A percentile compares a stretch with the other conserved stretches of the same genome.
These are phyloP conservation scores for Coccomyxa sp. DNA, from an alignment of 139 green algal species.

Conservation along the genomic window DNA sequence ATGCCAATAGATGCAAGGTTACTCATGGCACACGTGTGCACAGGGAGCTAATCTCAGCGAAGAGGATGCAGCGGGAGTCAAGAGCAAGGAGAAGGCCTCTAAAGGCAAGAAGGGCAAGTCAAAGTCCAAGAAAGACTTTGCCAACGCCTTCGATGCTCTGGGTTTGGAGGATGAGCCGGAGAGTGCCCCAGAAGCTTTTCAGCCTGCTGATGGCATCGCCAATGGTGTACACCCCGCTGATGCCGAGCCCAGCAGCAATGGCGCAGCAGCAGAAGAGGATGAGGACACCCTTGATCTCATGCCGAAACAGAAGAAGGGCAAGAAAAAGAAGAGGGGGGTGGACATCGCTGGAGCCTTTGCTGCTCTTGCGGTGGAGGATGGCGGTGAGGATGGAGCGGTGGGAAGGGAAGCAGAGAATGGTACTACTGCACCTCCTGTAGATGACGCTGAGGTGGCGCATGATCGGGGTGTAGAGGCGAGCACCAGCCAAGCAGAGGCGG, in stretches of 20 bases:
- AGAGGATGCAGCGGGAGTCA: constrained; percentile 20
- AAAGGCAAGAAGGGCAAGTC: neutral
- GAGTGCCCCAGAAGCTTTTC: neutral
- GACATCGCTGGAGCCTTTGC: constrained; percentile 14
- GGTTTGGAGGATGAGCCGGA: constrained; percentile 8
- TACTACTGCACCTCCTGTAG: neutral
- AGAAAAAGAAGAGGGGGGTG: constrained; percentile 29
- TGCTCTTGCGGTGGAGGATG: constrained; percentile 35
- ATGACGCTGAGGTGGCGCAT: neutral
- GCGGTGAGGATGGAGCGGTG: neutral
- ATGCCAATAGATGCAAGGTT: neutral
- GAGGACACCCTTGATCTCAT: neutral
- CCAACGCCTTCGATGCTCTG: constrained; percentile 8
- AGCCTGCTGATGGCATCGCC: no score
- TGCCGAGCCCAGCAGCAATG: neutral
- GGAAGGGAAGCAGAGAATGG: neutral
- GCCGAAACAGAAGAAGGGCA: constrained; percentile 16
- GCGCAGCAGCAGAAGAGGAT: neutral
- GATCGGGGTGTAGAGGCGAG: no score
- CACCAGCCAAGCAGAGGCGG: neutral
- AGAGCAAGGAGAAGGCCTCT: constrained; percentile 30
- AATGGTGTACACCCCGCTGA: neutral
- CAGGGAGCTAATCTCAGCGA: neutral
- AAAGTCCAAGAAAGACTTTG: neutral
- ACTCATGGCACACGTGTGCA: neutral